Evolutionary conservation across 768 basidiomycete species (phyloP), one percentile per base, ranked within the genome.

Genomic region (Lepiota brunneoincarnata): DNA sequence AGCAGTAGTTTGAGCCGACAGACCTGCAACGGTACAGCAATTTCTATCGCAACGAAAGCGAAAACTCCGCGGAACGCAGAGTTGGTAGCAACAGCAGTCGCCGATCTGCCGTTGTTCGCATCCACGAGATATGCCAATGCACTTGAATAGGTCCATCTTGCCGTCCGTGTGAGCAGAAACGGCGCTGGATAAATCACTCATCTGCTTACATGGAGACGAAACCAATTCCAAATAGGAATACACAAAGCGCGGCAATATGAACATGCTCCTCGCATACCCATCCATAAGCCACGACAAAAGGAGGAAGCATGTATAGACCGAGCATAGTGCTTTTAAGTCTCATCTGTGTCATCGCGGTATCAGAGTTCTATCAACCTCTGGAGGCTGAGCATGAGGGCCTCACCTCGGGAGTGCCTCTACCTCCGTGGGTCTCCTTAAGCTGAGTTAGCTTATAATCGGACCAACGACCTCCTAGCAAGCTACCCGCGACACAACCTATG

Each of bases 81-180:
- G 66, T 95, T 95, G 24, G 78, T 71, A 0, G 92, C 91, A 6
- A 83, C 80, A 1, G 89, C 91, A 2, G 82, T 82, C 3, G 87
- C 83, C 2, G 89, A 89, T 24, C 89, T 80, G 7, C 93, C 93
- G 5, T 76, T 74, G 64, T 95, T 97, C 4, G 91, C 83, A 61
- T 97, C 93, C 14, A 94, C 91, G 31, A 94, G 75, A 61, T 93
- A 95, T 0, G 93, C 87, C 26, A 95, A 69, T 0, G 88, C 68
- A 51, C 69, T 72, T 6, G 69, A 43, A 40, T 73, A 71, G 10
- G 62, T 65, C 69, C 72, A 75, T 48, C 74, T 76, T 21, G 17
- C n/a, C 10, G 15, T 3, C 14, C 10, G 12, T 9, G n/a, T 14
- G 49, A 36, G 49, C 6, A 40, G 26, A 10, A 50, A 31, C 2